These are phyloP conservation scores for Tripterygium wilfordii DNA, from an alignment of 177 flowering plant genomes.

Conservation along the genomic window DNA sequence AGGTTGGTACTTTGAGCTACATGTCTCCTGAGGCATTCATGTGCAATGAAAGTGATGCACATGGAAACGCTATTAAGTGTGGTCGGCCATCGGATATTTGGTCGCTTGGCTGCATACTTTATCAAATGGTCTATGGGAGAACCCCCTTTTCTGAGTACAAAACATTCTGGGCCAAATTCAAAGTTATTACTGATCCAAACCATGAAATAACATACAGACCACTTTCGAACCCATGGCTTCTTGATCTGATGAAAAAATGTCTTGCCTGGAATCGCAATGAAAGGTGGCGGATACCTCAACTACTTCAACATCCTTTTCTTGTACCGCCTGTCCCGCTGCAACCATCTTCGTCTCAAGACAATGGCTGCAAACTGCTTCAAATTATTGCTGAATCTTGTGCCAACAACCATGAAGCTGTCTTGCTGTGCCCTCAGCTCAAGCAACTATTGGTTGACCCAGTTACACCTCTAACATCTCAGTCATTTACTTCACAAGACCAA, in stretches of 20 bases:
- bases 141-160: slow-evolving; percentile 94
- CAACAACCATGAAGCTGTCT: slow-evolving; percentile 34
- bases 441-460: slow-evolving; percentile 33
- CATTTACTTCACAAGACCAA: slow-evolving; percentile 23
- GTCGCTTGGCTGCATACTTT: slow-evolving; percentile 99
- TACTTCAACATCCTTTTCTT: slow-evolving; percentile 87
- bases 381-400: slow-evolving; percentile 47
- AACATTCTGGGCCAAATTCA: slow-evolving; percentile 96
- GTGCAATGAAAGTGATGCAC: slow-evolving; percentile 89
- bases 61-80: slow-evolving; percentile 88
- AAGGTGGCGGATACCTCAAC: slow-evolving; percentile 90
- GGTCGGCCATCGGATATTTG: slow-evolving; percentile 97
- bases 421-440: slow-evolving; percentile 41
- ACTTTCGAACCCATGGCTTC: slow-evolving; percentile 77
- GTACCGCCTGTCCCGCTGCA: slow-evolving; percentile 63
- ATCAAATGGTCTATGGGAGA: slow-evolving; percentile 97
- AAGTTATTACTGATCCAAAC: slow-evolving; percentile 85
- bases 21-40: slow-evolving; percentile 99
- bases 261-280: slow-evolving; percentile 89
- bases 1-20: slow-evolving; percentile 98
- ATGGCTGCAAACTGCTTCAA: slow-evolving; percentile 41
- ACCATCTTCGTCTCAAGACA: slow-evolving; percentile 21
- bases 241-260: slow-evolving; percentile 93
- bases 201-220: slow-evolving; percentile 72
- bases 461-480: slow-evolving; percentile 9